Evolutionary conservation across 2,329 filamentous ascomycete genomes (phyloP), one percentile per base, ranked within the genome.

Genomic region (Aspergillus uvarum): DNA sequence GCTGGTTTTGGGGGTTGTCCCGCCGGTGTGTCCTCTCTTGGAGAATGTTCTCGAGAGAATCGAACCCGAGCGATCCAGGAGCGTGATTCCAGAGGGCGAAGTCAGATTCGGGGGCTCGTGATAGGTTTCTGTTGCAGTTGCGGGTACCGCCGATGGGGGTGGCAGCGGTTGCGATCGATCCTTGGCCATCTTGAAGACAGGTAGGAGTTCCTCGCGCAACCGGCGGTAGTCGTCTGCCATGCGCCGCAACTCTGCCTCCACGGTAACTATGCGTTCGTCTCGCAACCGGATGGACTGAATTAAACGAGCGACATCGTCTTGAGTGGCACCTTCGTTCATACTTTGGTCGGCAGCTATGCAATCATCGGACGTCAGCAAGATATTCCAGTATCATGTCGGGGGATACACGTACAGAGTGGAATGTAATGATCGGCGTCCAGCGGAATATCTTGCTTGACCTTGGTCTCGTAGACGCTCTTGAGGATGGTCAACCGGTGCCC

Each of bases 401-500:
- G 63, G 59, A 69, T 21, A 21, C 31, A 81, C 90, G 70, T 88
- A 96, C 93, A 95, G 54, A 95, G 82, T 42, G 95, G 95, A 54
- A 97, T 85, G 74, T 97, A 99, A 76, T 98, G 91, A 70, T 97
- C 94, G 63, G 89, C 88, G 72, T 98, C 94, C 68, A 97, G 85
- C 16, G 91, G 89, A 61, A 98, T 86, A 69, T 96, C 92, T 72
- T 97, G 93, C 65, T 92, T 92, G 75, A 94, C 89, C 80, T 99
- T 99, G 72, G 95, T 89, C 72, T 98, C 93, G 79, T 97, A 98
- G 57, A 98, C 92, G 70, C 88, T 93, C 80, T 97, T 98, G 60
- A 99, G 83, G 59, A 99, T 96, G 22, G 92, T 96, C 69, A 99
- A 82, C 61, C 95, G 89, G 79, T 99, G 95, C 47, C 95, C 95